Conservation (phyloP, 176 grass and related monocot genomes). For the Olyra latifolia region DNA sequence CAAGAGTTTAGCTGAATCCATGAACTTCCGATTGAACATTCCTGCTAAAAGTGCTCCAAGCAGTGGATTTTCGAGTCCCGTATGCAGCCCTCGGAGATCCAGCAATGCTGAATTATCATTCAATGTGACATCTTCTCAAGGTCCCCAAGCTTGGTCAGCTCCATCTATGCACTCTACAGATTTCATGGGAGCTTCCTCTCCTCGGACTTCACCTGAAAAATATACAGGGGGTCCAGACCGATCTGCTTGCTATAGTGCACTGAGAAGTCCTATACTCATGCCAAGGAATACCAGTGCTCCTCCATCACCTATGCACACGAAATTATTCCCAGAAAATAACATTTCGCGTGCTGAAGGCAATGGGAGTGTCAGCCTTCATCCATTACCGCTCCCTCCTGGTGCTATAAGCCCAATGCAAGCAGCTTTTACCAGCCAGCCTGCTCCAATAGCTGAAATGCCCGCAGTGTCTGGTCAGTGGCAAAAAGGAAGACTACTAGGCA, state of each 20-base stretch:
- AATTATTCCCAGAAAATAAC: constrained; percentile 48
- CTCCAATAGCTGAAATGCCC: constrained; percentile 48
- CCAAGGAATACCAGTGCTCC: constrained; percentile 74
- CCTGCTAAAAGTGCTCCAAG: constrained; percentile 80
- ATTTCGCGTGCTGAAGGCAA: constrained; percentile 42
- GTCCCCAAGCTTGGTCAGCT: constrained; percentile 48
- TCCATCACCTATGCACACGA: constrained; percentile 75
- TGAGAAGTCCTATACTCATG: constrained; percentile 47
- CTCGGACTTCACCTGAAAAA: constrained; percentile 57
- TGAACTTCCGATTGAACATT: constrained; percentile 69
- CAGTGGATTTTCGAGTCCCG: constrained; percentile 76
- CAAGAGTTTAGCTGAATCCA: constrained; percentile 51
- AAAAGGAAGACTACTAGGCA: constrained; percentile 86
- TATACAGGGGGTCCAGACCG: constrained; percentile 51
- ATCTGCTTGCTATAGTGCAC: constrained; percentile 45
- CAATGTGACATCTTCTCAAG: constrained; percentile 34
- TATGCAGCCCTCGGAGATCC: constrained; percentile 64
- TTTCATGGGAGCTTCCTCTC: constrained; percentile 46
- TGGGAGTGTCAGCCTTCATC: constrained; percentile 55
- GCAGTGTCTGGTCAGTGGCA: constrained; percentile 77
- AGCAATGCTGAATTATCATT: constrained; percentile 57
- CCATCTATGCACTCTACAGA: constrained; percentile 45
- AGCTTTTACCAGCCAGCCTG: constrained; percentile 44
- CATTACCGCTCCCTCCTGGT: constrained; percentile 78
- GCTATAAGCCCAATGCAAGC: constrained; percentile 47